Evolutionary conservation across 1,139 yeast genomes (phyloP).

Genomic region (Taiozyma onychis): DNA sequence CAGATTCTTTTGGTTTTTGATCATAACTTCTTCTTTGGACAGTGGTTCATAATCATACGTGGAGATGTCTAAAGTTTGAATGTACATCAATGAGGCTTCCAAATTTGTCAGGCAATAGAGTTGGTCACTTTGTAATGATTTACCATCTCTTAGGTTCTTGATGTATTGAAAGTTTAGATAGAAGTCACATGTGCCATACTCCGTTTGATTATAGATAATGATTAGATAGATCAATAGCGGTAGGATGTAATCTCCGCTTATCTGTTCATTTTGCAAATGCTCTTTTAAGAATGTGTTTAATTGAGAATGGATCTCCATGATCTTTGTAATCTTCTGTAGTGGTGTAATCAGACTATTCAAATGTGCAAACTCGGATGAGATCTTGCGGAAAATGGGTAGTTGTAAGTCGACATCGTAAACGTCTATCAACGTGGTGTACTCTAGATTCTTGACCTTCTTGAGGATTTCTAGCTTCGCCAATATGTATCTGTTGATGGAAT

Average conservation of each 20-base stretch:
- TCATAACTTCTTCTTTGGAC: slow-evolving; percentile 9
- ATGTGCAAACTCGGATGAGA: not conserved
- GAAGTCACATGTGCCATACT: slow-evolving; percentile 30
- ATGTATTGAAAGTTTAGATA: slow-evolving; percentile 49
- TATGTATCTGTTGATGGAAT: slow-evolving; percentile 12
- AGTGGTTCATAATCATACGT: slow-evolving; percentile 1
- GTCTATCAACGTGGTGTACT: slow-evolving; percentile 17
- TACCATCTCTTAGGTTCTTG: slow-evolving; percentile 48
- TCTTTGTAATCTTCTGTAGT: slow-evolving; percentile 9
- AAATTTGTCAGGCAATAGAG: slow-evolving; percentile 56
- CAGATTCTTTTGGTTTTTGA: slow-evolving; percentile 3
- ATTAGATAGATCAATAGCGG: slow-evolving; percentile 50
- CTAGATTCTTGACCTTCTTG: slow-evolving; percentile 10
- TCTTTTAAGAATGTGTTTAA: slow-evolving; percentile 9
- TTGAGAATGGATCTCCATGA: slow-evolving; percentile 14
- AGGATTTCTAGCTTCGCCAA: slow-evolving; percentile 11
- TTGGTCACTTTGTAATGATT: slow-evolving; percentile 42
- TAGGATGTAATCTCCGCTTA: slow-evolving; percentile 43
- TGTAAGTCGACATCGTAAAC: slow-evolving; percentile 13
- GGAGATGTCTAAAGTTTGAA: slow-evolving; percentile 28
- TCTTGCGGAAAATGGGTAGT: slow-evolving; percentile 3
- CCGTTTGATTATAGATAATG: slow-evolving; percentile 31
- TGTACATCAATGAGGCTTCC: slow-evolving; percentile 55
- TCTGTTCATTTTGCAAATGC: not conserved
- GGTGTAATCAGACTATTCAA: slow-evolving; percentile 8